Percentiles rank a stretch among this genome's conserved stretches.
Evolutionary conservation across 2,329 filamentous ascomycete species (phyloP).

Genomic region (Neonectria sp.): DNA sequence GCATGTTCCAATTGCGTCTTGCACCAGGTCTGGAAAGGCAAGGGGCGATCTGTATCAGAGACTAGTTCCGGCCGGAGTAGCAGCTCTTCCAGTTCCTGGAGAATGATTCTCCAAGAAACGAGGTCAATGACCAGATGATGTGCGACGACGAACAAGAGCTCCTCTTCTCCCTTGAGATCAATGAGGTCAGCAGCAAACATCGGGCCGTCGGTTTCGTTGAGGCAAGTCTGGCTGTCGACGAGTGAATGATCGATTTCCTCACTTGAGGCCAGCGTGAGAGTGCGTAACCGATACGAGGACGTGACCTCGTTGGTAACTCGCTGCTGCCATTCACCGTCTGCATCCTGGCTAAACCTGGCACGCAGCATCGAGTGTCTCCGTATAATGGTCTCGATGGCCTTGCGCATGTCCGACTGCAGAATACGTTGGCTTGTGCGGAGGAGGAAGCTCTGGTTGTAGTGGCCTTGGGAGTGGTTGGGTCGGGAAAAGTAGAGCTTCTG

Average conservation of each 20-base stretch:
- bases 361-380: constrained; percentile 39
- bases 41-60: constrained; percentile 31
- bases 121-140: constrained; percentile 60
- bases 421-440: constrained; percentile 31
- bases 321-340: constrained; percentile 25
- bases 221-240: constrained; percentile 35
- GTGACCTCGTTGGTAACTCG: constrained; percentile 21
- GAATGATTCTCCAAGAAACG: constrained; percentile 62
- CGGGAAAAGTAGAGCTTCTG: constrained; percentile 41
- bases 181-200: constrained; percentile 35
- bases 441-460: constrained; percentile 44
- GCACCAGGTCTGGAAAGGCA: constrained; percentile 56
- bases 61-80: constrained; percentile 39
- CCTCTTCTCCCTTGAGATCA: constrained; percentile 29
- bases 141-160: constrained; percentile 53
- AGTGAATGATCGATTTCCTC: constrained; percentile 13
- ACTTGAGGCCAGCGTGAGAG: not conserved
- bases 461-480: constrained; percentile 29
- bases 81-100: constrained; percentile 53
- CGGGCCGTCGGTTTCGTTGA: constrained; percentile 19
- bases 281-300: constrained; percentile 32
- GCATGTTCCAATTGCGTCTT: constrained; percentile 49
- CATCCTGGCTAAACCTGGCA: constrained; percentile 28
- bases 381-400: constrained; percentile 30
- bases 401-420: constrained; percentile 3